Conservation (phyloP, 2,329 filamentous ascomycete species). For the Claviceps africana region DNA sequence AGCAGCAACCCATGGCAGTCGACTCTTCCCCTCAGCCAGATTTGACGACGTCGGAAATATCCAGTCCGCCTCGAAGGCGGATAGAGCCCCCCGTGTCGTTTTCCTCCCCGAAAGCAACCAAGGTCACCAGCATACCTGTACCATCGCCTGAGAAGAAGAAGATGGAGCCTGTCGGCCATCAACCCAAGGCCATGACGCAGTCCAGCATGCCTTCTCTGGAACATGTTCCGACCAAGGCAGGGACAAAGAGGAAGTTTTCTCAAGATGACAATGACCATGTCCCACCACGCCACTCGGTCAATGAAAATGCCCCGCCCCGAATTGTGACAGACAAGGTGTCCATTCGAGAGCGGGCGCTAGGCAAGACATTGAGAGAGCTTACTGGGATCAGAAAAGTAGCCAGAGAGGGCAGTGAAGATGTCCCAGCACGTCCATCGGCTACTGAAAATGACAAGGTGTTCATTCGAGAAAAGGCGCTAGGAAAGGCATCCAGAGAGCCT, state of each 20-base stretch:
- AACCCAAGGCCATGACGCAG: not conserved
- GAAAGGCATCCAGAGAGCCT: constrained; percentile 33
- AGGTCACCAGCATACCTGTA: constrained; percentile 4
- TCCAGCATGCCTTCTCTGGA: constrained; percentile 2
- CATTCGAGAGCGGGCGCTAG: constrained; percentile 21
- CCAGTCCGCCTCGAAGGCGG: constrained; percentile 12
- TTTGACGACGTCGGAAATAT: constrained; percentile 5
- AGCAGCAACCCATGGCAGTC: constrained; percentile 39
- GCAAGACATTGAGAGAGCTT: constrained; percentile 33
- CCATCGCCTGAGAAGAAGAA: constrained; percentile 17
- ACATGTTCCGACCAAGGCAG: constrained; percentile 23
- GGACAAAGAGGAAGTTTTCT: constrained; percentile 45
- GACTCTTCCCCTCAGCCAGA: constrained; percentile 28
- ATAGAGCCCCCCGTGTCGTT: constrained; percentile 19
- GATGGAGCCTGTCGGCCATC: not conserved
- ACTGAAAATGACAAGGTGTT: constrained; percentile 20
- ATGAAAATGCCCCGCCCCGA: constrained; percentile 14
- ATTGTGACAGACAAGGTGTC: constrained; percentile 13
- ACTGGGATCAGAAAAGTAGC: constrained; percentile 27
- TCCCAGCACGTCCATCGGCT: constrained; percentile 11
- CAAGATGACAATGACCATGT: constrained; percentile 31
- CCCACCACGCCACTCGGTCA: constrained; percentile 11
- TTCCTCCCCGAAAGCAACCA: constrained; percentile 15
- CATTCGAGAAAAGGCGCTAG: constrained; percentile 21
- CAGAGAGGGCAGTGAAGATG: constrained; percentile 14